phyloP scores from a whole-genome alignment of 2,329 filamentous ascomycete genomes.

The Clarireedia paspali region DNA sequence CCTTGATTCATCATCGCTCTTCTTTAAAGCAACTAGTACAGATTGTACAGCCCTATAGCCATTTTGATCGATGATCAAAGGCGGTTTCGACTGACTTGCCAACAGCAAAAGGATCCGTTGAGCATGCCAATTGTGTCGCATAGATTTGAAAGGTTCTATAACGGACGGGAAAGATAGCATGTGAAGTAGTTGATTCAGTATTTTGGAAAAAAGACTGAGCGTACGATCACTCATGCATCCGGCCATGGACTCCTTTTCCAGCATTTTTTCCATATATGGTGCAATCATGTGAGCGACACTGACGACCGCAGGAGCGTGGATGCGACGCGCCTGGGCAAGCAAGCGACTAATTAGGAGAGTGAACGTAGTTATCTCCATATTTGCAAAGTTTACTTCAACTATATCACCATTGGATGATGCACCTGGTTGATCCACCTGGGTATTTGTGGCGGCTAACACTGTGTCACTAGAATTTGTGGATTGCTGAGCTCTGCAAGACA shows the following conservation, averaged over 20 bases:
- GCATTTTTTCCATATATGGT: constrained; percentile 14
- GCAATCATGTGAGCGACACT: constrained; percentile 21
- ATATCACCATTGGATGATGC: neutral
- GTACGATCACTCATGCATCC: constrained; percentile 4
- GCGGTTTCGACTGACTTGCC: constrained; percentile 40
- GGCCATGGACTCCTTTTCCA: neutral
- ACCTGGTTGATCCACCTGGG: neutral
- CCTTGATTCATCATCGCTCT: constrained; percentile 42
- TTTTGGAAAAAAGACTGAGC: constrained; percentile 20
- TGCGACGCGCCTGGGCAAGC: constrained; percentile 22
- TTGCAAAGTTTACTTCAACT: neutral
- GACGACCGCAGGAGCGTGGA: constrained; percentile 23
- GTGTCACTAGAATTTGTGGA: neutral
- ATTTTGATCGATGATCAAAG: constrained; percentile 41
- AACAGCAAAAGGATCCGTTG: constrained; percentile 46
- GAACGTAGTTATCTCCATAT: constrained; percentile 7
- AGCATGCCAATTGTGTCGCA: constrained; percentile 48
- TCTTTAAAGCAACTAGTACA: constrained; percentile 46
- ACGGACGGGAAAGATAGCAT: constrained; percentile 32
- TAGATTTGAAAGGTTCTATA: constrained; percentile 31
- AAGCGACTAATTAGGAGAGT: constrained; percentile 13
- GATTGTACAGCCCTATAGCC: constrained; percentile 48
- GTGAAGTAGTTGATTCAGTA: constrained; percentile 37
- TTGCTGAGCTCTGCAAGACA: neutral
- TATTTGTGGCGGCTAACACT: neutral